Conservation (phyloP, 176 grass and related monocot genomes). For the Cenchrus fungigraminus region DNA sequence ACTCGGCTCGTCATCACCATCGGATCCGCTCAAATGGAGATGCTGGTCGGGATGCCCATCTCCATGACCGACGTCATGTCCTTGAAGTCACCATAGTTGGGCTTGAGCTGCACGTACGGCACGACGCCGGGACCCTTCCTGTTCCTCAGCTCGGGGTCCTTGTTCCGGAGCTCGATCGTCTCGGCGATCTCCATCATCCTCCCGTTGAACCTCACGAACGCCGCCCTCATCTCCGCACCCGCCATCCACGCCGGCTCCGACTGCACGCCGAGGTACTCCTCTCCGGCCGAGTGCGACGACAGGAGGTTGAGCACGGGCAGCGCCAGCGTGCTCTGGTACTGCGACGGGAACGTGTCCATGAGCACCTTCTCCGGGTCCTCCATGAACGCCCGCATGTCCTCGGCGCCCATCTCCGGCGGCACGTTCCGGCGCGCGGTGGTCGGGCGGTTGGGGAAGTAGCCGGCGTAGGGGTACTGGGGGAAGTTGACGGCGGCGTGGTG, state of each 20-base stretch:
- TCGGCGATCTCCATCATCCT: too few relatives aligned
- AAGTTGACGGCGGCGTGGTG: conserved; percentile 83
- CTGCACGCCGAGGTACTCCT: background rate
- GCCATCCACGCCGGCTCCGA: background rate
- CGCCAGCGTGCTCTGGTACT: background rate
- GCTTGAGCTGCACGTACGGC: too few relatives aligned
- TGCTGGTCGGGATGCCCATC: conserved; percentile 55
- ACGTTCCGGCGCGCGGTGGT: conserved; percentile 62
- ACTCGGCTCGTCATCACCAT: too few relatives aligned
- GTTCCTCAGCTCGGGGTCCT: too few relatives aligned
- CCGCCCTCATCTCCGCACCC: too few relatives aligned
- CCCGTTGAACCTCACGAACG: too few relatives aligned
- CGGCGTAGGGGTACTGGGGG: conserved; percentile 67
- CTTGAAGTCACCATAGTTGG: too few relatives aligned
- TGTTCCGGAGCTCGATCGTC: too few relatives aligned
- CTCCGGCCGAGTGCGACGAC: background rate
- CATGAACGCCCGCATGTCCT: too few relatives aligned
- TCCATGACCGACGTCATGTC: too few relatives aligned
- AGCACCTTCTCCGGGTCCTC: background rate
- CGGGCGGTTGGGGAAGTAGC: conserved; percentile 75
- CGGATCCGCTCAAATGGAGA: conserved; percentile 61
- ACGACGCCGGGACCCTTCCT: too few relatives aligned
- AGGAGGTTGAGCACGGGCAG: background rate
- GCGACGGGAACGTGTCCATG: background rate
- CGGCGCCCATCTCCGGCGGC: background rate